These are phyloP conservation scores for Colletotrichum cordylinicola DNA, from an alignment of 2,329 filamentous ascomycete genomes.

Conservation along the genomic window DNA sequence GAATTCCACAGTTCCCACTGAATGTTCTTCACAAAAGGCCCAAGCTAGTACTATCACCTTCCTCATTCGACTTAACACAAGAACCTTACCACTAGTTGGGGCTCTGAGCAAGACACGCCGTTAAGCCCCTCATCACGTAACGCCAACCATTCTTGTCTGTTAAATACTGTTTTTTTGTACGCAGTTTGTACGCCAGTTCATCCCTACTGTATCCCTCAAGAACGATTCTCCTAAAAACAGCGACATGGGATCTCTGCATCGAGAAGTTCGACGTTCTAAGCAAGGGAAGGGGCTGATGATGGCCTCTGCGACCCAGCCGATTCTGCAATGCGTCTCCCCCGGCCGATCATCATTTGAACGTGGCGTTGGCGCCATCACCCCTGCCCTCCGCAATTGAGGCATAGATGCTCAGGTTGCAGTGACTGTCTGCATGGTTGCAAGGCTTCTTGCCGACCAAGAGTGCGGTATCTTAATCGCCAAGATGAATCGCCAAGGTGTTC, in stretches of 20 bases:
- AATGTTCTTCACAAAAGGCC: neutral
- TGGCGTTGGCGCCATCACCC: neutral
- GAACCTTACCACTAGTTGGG: neutral
- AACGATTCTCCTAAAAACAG: neutral
- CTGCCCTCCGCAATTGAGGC: neutral
- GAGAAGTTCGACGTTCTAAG: neutral
- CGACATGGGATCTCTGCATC: neutral
- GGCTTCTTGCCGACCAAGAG: neutral
- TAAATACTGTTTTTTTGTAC: neutral
- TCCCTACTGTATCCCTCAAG: neutral
- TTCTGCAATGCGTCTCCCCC: neutral
- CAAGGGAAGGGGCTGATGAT: neutral
- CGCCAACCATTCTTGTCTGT: neutral
- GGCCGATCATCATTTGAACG: neutral
- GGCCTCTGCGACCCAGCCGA: neutral
- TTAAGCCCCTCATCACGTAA: neutral
- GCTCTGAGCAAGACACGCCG: neutral
- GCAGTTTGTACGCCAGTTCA: neutral
- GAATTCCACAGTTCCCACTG: neutral
- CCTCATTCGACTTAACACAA: neutral
- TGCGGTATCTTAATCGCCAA: neutral
- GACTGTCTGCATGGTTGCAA: accelerated
- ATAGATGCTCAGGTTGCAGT: neutral
- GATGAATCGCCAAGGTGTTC: neutral
- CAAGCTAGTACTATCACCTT: neutral